These are phyloP conservation scores for Coemansia sp. DNA, from an alignment of 192 early-diverging fungal genomes.

Conservation along the genomic window DNA sequence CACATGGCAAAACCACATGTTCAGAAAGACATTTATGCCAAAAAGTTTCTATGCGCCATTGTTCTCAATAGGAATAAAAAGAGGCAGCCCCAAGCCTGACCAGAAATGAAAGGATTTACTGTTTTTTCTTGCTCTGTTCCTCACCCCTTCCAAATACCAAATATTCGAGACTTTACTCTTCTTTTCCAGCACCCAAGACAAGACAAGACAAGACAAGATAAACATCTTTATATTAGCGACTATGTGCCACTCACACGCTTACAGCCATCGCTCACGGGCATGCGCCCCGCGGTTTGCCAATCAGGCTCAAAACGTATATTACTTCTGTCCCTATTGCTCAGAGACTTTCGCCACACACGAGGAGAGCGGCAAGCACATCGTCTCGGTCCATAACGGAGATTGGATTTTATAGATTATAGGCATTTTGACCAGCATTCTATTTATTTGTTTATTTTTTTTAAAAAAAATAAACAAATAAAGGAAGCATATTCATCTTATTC, in stretches of 20 bases:
- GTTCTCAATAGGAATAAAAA: not conserved
- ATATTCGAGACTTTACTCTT: not conserved
- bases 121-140: not conserved
- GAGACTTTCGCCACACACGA: constrained; percentile 10
- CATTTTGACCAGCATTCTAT: too few relatives aligned
- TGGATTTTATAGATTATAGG: not conserved
- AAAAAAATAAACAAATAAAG: too few relatives aligned
- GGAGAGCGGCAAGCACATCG: constrained; percentile 52
- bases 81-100: not conserved
- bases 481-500: too few relatives aligned
- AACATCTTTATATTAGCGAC: not conserved
- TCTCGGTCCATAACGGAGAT: constrained; percentile 10
- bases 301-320: constrained; percentile 2
- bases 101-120: not conserved
- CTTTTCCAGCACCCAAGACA: too few relatives aligned
- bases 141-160: not conserved
- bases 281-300: constrained; percentile 1
- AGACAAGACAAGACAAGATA: not conserved
- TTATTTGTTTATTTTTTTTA: too few relatives aligned
- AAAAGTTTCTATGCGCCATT: constrained; percentile 3
- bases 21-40: constrained; percentile 7
- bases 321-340: constrained; percentile 15
- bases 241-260: not conserved
- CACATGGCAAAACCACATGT: not conserved
- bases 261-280: not conserved